Conservation (phyloP, 208 protist species). For the Crithidia bombi region DNA sequence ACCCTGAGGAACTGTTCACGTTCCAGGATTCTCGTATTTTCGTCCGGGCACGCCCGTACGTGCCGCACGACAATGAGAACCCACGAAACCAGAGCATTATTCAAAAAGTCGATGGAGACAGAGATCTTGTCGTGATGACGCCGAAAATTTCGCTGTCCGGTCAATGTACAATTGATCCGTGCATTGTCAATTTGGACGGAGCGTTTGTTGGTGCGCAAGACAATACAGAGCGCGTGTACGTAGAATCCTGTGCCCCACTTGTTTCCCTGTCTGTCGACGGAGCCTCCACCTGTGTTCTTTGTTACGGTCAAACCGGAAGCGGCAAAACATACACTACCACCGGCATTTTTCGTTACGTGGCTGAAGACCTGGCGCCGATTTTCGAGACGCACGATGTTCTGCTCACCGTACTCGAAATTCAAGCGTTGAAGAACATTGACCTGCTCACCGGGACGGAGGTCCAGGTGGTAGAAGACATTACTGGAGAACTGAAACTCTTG, state of each 20-base stretch:
- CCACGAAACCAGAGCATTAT: slow-evolving; percentile 77
- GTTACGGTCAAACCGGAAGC: slow-evolving; percentile 93
- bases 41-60: slow-evolving; percentile 81
- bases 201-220: slow-evolving; percentile 71
- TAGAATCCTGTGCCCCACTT: slow-evolving; percentile 78
- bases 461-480: slow-evolving; percentile 85
- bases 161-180: slow-evolving; percentile 77
- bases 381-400: slow-evolving; percentile 75
- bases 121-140: slow-evolving; percentile 84
- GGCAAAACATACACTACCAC: slow-evolving; percentile 91
- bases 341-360: slow-evolving; percentile 74
- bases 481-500: slow-evolving; percentile 76
- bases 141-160: slow-evolving; percentile 87
- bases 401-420: slow-evolving; percentile 87
- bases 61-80: slow-evolving; percentile 79
- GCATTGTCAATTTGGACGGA: slow-evolving; percentile 76
- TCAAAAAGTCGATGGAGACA: slow-evolving; percentile 71
- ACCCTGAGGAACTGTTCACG: slow-evolving; percentile 82
- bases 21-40: slow-evolving; percentile 88
- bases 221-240: slow-evolving; percentile 72
- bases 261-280: slow-evolving; percentile 81
- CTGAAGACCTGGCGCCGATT: slow-evolving; percentile 58
- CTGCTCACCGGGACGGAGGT: slow-evolving; percentile 79
- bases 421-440: slow-evolving; percentile 75
- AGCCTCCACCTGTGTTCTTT: slow-evolving; percentile 85